Evolutionary conservation across 129 eudicot species (phyloP), one percentile per base, ranked within the genome.

Genomic region (Chrysanthemum lavandulifolium): DNA sequence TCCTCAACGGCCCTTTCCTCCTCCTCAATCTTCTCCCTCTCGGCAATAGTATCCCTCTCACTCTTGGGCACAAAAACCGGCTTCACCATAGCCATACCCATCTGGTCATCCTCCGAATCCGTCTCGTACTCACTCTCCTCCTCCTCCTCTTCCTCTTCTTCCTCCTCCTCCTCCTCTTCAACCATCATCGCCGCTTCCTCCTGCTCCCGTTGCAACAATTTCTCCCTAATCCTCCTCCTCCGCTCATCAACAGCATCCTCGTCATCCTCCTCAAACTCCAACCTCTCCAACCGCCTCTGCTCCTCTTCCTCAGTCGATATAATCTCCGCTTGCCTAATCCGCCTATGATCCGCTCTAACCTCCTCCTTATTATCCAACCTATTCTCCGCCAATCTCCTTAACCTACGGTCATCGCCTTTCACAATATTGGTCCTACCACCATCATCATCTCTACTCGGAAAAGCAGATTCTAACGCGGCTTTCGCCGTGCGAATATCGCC

Each of bases 271-370:
- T 87, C 97, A 10, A 88, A 72, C 4, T 91, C 97, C 56, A 81
- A 6, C 59, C 90, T 71, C 52, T 88, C 96, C 52, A 76, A 84
- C 57, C 91, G 73, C 66, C 90, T 84, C 61, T 65, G 84, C 57
- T 93, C 97, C 72, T 94, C 98, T 72, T 87, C 97, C 13, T 60
- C 87, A 0, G 95, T 90, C 23, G 97, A 87, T 27, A 94, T 74
- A 72, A 94, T 94, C 85, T 94, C 96, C 3, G 98, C 98, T 75
- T 94, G 97, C 51, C 98, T 72, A 29, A 94, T 94, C 5, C 97
- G 76, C 74, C 98, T 69, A 75, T 93, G 98, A 81, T 90, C 96
- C 1, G 91, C 98, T 57, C 95, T 72, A 19, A 93, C 76, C 33
- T 94, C 98, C 31, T 94, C 97, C 29, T 96, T 85, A 68, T 90